Percentiles rank a stretch among this genome's conserved stretches.
These are phyloP conservation scores for Hyaloraphidium curvatum DNA, from an alignment of 192 early-diverging fungal species.

Conservation along the genomic window DNA sequence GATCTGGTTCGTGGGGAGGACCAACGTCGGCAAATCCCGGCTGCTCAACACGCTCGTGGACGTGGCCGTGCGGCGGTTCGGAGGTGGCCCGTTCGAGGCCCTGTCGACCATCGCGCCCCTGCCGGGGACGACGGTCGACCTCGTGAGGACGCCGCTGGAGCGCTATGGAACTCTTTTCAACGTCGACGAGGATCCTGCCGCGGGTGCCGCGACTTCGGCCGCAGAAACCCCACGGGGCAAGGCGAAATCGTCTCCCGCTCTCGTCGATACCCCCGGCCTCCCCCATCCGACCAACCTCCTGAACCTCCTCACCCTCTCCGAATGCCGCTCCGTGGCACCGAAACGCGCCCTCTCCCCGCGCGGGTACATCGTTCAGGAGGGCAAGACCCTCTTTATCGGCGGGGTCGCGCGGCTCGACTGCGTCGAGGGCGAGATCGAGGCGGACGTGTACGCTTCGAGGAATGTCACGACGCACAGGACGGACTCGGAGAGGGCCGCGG, in stretches of 20 bases:
- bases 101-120: background rate
- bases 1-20: background rate
- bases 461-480: background rate
- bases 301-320: background rate
- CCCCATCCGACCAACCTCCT: background rate
- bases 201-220: too few species aligned
- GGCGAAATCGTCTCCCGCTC: background rate
- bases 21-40: background rate
- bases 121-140: background rate
- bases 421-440: background rate
- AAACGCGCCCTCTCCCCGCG: background rate
- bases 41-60: background rate
- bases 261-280: constrained; percentile 2
- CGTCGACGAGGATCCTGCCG: background rate
- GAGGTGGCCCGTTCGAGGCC: background rate
- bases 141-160: background rate
- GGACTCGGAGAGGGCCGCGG: background rate
- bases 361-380: background rate
- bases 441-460: background rate
- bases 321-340: background rate
- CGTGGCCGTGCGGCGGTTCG: background rate
- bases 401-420: background rate
- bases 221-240: too few species aligned
- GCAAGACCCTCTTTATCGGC: background rate
- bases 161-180: background rate